Conservation (phyloP, 208 protist genomes). For the Wallacemonas sp. region DNA sequence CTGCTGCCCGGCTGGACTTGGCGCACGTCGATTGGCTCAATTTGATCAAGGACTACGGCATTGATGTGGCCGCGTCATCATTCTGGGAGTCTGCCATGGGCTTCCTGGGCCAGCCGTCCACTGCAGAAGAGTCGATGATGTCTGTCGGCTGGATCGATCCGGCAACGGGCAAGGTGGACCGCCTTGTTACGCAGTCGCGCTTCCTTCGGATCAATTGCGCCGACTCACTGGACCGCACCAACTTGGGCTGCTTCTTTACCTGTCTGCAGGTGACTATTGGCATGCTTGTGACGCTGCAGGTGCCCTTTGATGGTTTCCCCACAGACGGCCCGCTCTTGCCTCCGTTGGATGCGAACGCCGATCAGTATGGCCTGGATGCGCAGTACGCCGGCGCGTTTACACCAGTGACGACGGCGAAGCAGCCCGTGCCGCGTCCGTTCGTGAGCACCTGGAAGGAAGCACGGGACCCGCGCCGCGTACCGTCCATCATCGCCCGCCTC, state of each 20-base stretch:
- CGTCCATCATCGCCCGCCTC: constrained; percentile 48
- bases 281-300: constrained; percentile 73
- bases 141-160: constrained; percentile 62
- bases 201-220: constrained; percentile 94
- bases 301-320: constrained; percentile 49
- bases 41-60: constrained; percentile 69
- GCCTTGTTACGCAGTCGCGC: constrained; percentile 56
- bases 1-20: constrained; percentile 55
- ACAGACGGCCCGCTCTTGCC: constrained; percentile 49
- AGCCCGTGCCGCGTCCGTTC: constrained; percentile 52
- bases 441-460: constrained; percentile 75
- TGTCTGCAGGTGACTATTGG: constrained; percentile 76
- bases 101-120: constrained; percentile 48
- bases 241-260: constrained; percentile 92
- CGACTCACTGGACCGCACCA: constrained; percentile 94
- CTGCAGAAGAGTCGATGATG: constrained; percentile 54
- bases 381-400: constrained; percentile 35
- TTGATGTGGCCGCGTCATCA: constrained; percentile 55
- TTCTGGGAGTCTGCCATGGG: constrained; percentile 67
- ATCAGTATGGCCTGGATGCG: constrained; percentile 24
- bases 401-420: constrained; percentile 41
- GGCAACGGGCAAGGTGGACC: constrained; percentile 43
- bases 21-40: constrained; percentile 87
- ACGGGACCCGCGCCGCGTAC: constrained; percentile 45
- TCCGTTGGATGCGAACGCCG: constrained; percentile 44